These are phyloP conservation scores for Colletotrichum sp. DNA, from an alignment of 2,329 filamentous ascomycete species.

Conservation along the genomic window DNA sequence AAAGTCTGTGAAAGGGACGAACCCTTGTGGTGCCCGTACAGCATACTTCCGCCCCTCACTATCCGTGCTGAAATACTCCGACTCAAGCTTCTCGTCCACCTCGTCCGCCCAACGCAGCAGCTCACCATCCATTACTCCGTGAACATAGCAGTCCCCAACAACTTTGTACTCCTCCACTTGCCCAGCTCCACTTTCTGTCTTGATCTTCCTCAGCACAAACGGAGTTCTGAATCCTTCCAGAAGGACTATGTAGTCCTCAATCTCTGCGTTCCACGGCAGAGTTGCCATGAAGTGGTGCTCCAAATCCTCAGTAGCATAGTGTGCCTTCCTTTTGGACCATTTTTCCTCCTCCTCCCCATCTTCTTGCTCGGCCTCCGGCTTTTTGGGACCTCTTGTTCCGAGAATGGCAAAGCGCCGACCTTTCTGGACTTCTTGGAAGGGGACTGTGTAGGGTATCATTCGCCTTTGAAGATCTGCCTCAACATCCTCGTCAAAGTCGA, in stretches of 20 bases:
- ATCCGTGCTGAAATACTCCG: background rate
- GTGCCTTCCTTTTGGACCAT: background rate
- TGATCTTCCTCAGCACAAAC: slow-evolving; percentile 30
- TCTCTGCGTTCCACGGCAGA: slow-evolving; percentile 1
- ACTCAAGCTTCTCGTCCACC: background rate
- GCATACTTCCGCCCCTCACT: background rate
- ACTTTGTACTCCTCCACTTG: background rate
- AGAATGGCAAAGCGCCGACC: background rate
- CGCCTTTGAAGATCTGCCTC: background rate
- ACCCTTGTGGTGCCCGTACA: background rate
- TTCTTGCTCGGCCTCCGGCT: background rate
- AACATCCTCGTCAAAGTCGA: background rate
- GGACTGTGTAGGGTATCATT: background rate
- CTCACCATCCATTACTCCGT: background rate
- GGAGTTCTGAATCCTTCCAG: slow-evolving; percentile 37
- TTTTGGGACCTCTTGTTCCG: background rate
- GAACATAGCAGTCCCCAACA: slow-evolving; percentile 1
- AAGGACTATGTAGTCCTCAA: slow-evolving; percentile 32
- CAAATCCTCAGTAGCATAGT: background rate
- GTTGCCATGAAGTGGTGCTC: background rate
- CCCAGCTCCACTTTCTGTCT: background rate
- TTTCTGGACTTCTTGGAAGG: slow-evolving; percentile 6
- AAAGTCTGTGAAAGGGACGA: background rate
- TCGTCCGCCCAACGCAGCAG: background rate
- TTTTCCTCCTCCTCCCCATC: background rate